Base-by-base conservation (phyloP, 495 filamentous ascomycete genomes). In the Talaromyces ruber region DNA sequence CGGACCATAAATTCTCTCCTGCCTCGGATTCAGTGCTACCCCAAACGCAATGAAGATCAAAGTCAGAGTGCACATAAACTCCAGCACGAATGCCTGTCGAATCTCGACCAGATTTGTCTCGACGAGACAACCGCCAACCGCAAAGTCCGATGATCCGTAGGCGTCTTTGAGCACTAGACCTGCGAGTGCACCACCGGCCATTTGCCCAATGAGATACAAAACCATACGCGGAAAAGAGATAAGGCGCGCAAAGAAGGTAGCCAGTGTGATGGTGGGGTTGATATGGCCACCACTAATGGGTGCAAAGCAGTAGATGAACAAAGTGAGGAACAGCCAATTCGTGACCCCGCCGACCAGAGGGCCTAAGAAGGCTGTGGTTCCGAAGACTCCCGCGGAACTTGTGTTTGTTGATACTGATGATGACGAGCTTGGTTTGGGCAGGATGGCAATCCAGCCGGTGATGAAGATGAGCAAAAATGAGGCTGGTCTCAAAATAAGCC, bases 11-110 rank as follows among this genome's bases (percentile, higher is more conserved):
- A 84, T 67, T 9, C 75, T 60, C 5, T 69, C 70, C 63, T 84
- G 82, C 12, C 83, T 70, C 7, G 84, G 83, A 65, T 86, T 82
- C 0, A 88, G 72, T 11, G 79, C 84, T n/a, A 82, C 75, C 3
- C 84, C 82, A 66, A 78, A 78, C 3, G 72, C 64, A 37, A 78
- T 61, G 58, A 72, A 76, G 21, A 82, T 66, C 16, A 81, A 60
- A 25, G 69, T 67, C 51, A 78, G 68, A n/a, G 72, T 76, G 3
- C 69, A 67, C 12, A 80, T 67, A 34, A 73, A 75, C 67, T 84
- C 81, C 53, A 79, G 72, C 14, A 79, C 55, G 30, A 80, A 72
- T 9, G 71, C 76, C 45, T 78, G 72, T 1, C 65, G 70, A 30
- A 65, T 53, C 0, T 64, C 39, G 6, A 73, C 70, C 39, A 69